Percentiles rank a stretch among this genome's conserved stretches.
These are phyloP conservation scores for Hygrophila difformis DNA, from an alignment of 257 asterid species.

Conservation along the genomic window DNA sequence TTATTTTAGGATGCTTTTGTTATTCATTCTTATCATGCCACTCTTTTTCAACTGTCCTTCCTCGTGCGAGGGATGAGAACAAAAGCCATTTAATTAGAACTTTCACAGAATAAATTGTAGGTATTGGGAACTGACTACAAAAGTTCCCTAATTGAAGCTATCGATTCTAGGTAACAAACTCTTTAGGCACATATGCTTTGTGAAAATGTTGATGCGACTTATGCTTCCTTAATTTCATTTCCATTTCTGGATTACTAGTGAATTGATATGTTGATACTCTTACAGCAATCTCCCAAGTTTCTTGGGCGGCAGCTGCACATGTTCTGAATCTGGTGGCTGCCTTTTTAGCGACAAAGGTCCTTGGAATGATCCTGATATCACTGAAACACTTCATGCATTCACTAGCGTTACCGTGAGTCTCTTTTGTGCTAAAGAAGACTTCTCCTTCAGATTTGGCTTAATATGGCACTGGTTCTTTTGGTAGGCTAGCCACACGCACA, in stretches of 20 bases:
- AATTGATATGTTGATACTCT: no score
- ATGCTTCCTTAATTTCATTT: not conserved
- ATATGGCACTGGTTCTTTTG: slow-evolving; percentile 14
- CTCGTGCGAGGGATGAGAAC: not conserved
- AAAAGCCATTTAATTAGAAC: slow-evolving; percentile 3
- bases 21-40: not conserved
- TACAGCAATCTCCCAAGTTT: slow-evolving; percentile 61
- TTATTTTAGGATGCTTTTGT: not conserved
- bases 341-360: slow-evolving; percentile 69
- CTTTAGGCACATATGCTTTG: not conserved
- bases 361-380: slow-evolving; percentile 59
- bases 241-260: not conserved
- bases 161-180: slow-evolving; percentile 48
- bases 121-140: slow-evolving; percentile 61
- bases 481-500: slow-evolving; percentile 4
- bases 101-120: slow-evolving; percentile 22
- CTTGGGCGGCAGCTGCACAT: slow-evolving; percentile 63
- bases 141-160: slow-evolving; percentile 45
- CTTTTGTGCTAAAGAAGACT: not conserved
- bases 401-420: no score
- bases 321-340: slow-evolving; percentile 50
- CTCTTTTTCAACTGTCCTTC: not conserved
- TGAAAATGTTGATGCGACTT: not conserved
- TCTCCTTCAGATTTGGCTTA: slow-evolving; percentile 34
- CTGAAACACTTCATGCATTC: slow-evolving; percentile 37